These are phyloP conservation scores for Xerocomus brunneocitrinus DNA, from an alignment of 768 basidiomycete genomes.

Conservation along the genomic window DNA sequence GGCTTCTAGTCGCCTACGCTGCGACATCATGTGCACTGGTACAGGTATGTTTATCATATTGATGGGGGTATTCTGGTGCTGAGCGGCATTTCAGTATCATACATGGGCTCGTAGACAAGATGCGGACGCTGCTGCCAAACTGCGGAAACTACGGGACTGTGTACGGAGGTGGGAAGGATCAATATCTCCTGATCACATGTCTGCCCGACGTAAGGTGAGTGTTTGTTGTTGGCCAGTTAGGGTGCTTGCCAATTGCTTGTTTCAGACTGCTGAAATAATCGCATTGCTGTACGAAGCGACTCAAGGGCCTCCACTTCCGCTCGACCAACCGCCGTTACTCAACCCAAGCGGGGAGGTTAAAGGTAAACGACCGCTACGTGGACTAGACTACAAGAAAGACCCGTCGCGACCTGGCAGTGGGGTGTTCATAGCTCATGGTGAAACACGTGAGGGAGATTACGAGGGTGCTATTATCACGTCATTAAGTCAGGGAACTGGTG, in stretches of 20 bases:
- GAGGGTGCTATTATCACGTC: conserved; percentile 51
- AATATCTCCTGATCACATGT: conserved; percentile 91
- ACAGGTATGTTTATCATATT: conserved; percentile 53
- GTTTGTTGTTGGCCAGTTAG: not conserved
- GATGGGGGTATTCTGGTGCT: not conserved
- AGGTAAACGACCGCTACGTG: conserved; percentile 45
- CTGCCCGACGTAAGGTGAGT: conserved; percentile 80
- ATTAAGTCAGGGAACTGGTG: conserved; percentile 48
- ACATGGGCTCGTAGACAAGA: conserved; percentile 88
- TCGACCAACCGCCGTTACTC: conserved; percentile 56
- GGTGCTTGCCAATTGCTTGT: not conserved
- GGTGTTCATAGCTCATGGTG: conserved; percentile 66
- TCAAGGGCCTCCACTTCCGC: conserved; percentile 57
- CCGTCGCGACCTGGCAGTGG: conserved; percentile 81
- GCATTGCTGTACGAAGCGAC: conserved; percentile 89
- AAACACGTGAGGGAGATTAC: conserved; percentile 42
- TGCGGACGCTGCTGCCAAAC: conserved; percentile 62
- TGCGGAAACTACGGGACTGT: conserved; percentile 79
- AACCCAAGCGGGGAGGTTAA: conserved; percentile 79
- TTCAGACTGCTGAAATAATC: conserved; percentile 88
- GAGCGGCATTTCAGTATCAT: conserved; percentile 62
- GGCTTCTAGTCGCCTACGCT: conserved; percentile 83
- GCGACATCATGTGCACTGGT: conserved; percentile 86
- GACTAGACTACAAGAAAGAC: conserved; percentile 74
- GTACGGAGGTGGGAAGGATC: conserved; percentile 84